A percentile compares a stretch with the other conserved stretches of the same genome.
Conservation (phyloP, 192 early-diverging fungal species). For the Mortierella alpina region DNA sequence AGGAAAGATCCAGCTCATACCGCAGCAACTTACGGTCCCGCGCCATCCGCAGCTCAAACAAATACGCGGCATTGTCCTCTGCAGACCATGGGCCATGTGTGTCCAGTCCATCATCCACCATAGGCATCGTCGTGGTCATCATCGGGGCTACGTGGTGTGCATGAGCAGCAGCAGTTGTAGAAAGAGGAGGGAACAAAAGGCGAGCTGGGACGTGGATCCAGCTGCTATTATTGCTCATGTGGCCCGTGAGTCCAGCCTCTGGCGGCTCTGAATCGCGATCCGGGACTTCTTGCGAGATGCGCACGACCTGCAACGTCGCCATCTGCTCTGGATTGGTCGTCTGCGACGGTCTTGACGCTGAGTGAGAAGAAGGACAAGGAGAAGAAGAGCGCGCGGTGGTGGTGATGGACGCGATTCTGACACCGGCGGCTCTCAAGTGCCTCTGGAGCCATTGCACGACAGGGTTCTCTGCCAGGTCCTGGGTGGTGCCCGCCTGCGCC, state of each 20-base stretch:
- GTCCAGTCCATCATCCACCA: not conserved
- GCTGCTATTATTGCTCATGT: conserved; percentile 1
- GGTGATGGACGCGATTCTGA: conserved; percentile 20
- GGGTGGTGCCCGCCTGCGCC: not conserved
- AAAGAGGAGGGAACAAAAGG: no score
- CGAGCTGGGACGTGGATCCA: conserved; percentile 1
- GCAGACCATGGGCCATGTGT: conserved; percentile 30
- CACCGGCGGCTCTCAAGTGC: conserved; percentile 7
- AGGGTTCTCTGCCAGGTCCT: not conserved
- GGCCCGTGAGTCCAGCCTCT: no score
- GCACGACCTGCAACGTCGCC: not conserved
- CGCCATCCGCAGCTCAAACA: conserved; percentile 36
- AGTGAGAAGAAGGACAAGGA: not conserved
- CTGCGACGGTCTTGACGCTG: not conserved
- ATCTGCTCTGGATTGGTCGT: not conserved
- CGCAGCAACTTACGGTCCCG: conserved; percentile 26
- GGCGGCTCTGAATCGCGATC: conserved; percentile 1
- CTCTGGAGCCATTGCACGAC: conserved; percentile 19
- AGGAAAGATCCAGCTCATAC: conserved; percentile 30
- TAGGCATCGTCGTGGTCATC: no score
- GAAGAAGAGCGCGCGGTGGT: not conserved
- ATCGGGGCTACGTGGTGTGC: no score
- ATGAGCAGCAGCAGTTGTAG: no score
- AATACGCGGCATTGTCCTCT: conserved; percentile 1
- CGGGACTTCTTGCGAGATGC: not conserved